Evolutionary conservation across 2,329 filamentous ascomycete genomes (phyloP), one percentile per base, ranked within the genome.

Genomic region (Fusarium sp.): DNA sequence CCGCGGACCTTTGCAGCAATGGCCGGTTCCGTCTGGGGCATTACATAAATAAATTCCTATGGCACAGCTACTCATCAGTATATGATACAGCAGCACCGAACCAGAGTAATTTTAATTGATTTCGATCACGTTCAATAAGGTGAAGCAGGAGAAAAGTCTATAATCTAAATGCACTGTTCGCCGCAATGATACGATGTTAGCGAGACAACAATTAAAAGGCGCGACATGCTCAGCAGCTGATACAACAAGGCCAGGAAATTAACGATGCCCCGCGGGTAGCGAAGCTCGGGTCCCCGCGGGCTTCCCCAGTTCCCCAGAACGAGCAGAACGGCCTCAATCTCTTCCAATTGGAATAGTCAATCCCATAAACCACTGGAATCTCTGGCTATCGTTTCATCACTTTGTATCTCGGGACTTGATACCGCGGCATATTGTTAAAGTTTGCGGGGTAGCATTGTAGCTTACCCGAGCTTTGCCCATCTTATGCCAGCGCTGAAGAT

Each of bases 81-180:
- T 17, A 20, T 22, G 6, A 4, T 4, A 5, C 2, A 25, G 42
- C 22, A 4, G 22, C 22, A 13, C 13, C 13, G 0, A 18, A 3
- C 11, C 18, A 12, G 5, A 47, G 6, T 12, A 8, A n/a, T 17
- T n/a, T 7, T 15, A 0, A 25, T 25, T 4, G 7, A 13, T 17
- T 7, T 20, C 7, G 13, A 8, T 39, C 1, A 13, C 7, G 18
- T 4, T 39, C 20, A 13, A 39, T 8, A 8, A n/a, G 4, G 13
- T 4, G 5, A 44, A 17, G 15, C 3, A 11, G 10, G 9, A 44
- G 15, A 15, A 44, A 42, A 17, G 15, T 17, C 14, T 17, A 35
- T 17, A 25, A 25, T 25, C 25, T 25, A 25, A 5, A 25, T 25
- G 25, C 25, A 25, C 25, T 25, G 25, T 29, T 27, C 4, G 15